Evolutionary conservation across 257 asterid genomes (phyloP).

Genomic region (Galeopsis tetrahit): DNA sequence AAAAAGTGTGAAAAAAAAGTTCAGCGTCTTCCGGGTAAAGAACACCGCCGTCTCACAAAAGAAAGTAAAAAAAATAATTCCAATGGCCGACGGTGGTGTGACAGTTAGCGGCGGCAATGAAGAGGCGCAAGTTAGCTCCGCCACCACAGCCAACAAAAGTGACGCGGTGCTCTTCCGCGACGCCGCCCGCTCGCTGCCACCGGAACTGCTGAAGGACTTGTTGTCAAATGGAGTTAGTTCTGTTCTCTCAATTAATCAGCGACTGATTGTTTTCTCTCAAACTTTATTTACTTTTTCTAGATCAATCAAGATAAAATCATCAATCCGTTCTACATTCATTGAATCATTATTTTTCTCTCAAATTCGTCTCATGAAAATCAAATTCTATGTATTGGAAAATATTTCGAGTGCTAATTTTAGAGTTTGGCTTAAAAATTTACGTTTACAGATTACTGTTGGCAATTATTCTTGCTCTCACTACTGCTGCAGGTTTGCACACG

Average conservation of each 20-base stretch:
- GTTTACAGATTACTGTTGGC: not conserved
- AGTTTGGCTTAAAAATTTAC: not conserved
- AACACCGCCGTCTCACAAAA: not conserved
- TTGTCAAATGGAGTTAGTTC: constrained; percentile 63
- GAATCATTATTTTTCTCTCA: not conserved
- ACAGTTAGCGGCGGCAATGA: constrained; percentile 32
- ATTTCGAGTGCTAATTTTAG: constrained; percentile 3
- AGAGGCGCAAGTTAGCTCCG: constrained; percentile 36
- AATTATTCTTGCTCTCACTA: constrained; percentile 15
- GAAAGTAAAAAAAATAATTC: not conserved
- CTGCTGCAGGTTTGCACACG: constrained; percentile 62
- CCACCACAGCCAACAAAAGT: constrained; percentile 27
- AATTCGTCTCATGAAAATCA: not conserved
- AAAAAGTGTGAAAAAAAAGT: not conserved
- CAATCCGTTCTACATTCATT: not conserved
- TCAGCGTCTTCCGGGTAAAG: not conserved
- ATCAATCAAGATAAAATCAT: not conserved
- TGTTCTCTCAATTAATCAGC: constrained; percentile 2
- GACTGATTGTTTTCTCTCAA: constrained; percentile 19
- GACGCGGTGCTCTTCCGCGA: constrained; percentile 46
- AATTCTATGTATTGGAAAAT: not conserved
- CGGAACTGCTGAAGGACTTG: constrained; percentile 57
- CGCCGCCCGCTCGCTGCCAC: constrained; percentile 60
- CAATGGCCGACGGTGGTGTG: constrained; percentile 52
- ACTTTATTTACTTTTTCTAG: not conserved